Conservation (phyloP, 2,329 filamentous ascomycete species). For the Dothistroma septosporum region DNA sequence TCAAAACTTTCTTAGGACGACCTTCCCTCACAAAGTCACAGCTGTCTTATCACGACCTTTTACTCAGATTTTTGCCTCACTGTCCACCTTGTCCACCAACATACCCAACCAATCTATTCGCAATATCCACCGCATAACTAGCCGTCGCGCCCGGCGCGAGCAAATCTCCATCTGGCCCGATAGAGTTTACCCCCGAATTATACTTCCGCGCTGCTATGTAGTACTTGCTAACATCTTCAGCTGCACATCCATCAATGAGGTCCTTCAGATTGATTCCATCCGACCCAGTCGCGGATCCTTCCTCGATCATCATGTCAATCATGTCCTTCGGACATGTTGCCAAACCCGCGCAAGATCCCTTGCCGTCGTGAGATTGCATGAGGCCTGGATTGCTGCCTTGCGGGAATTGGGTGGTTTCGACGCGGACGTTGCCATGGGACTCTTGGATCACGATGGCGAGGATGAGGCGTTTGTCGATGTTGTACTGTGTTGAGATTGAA, state of each 20-base stretch:
- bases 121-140: slow-evolving; percentile 8
- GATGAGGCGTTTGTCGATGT: slow-evolving; percentile 41
- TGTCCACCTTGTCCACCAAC: background rate
- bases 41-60: background rate
- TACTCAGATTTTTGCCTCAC: background rate
- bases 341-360: slow-evolving; percentile 34
- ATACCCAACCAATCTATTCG: slow-evolving; percentile 8
- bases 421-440: slow-evolving; percentile 44
- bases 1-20: background rate
- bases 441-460: slow-evolving; percentile 45
- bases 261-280: slow-evolving; percentile 40
- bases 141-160: background rate
- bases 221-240: slow-evolving; percentile 37
- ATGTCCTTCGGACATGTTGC: slow-evolving; percentile 38
- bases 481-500: slow-evolving; percentile 30
- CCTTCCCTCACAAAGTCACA: too few species aligned
- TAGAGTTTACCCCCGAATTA: slow-evolving; percentile 40
- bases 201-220: slow-evolving; percentile 46
- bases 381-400: slow-evolving; percentile 42
- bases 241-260: slow-evolving; percentile 18
- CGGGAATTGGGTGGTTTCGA: slow-evolving; percentile 33
- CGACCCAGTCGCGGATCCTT: slow-evolving; percentile 41
- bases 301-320: slow-evolving; percentile 39
- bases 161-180: background rate
- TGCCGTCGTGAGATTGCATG: slow-evolving; percentile 43